These are phyloP conservation scores for Coemansia sp. DNA, from an alignment of 192 early-diverging fungal species.

Conservation along the genomic window DNA sequence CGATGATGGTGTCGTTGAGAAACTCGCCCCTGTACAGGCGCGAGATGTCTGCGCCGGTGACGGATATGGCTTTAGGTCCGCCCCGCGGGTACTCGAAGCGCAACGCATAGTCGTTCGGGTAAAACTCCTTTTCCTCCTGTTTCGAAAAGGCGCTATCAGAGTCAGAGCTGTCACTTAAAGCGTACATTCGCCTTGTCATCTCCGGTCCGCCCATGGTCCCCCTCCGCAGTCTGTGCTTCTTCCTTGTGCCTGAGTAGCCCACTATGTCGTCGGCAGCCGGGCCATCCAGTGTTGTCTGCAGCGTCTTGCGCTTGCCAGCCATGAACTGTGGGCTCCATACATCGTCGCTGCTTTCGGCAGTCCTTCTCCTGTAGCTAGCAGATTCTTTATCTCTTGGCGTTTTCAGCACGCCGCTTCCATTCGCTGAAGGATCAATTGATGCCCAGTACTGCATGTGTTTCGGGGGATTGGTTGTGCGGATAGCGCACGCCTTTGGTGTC, in stretches of 20 bases:
- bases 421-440: conserved; percentile 1
- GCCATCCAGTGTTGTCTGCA: neutral
- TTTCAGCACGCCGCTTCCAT: neutral
- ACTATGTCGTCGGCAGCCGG: neutral
- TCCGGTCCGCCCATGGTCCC: neutral
- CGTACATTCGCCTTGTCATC: conserved; percentile 4
- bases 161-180: conserved; percentile 3
- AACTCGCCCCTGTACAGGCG: conserved; percentile 72
- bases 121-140: conserved; percentile 15
- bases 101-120: conserved; percentile 17
- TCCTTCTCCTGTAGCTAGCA: neutral
- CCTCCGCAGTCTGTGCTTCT: conserved; percentile 25
- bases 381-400: neutral
- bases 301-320: conserved; percentile 13
- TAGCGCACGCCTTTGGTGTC: neutral
- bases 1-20: conserved; percentile 87
- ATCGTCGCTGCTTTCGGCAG: conserved; percentile 6
- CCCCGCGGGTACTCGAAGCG: conserved; percentile 56
- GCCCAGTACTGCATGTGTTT: conserved; percentile 17
- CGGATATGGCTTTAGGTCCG: conserved; percentile 59
- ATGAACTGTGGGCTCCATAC: conserved; percentile 1
- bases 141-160: conserved; percentile 20
- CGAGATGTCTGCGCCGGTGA: conserved; percentile 63
- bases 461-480: neutral
- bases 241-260: neutral